These are phyloP conservation scores for Acrodontium crateriforme DNA, from an alignment of 2,329 filamentous ascomycete genomes.

Conservation along the genomic window DNA sequence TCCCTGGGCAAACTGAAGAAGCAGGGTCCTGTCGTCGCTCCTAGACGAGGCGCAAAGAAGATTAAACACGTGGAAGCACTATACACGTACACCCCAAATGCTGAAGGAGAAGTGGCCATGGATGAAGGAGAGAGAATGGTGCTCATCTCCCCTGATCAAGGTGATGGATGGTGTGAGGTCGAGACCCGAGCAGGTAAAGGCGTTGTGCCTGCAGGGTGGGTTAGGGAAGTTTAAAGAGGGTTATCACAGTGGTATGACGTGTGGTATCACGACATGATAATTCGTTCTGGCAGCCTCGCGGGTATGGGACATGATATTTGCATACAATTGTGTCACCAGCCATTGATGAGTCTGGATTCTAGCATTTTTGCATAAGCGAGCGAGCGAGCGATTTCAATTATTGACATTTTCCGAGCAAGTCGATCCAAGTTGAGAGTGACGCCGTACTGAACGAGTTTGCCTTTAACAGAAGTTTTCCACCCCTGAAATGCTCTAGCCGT, in stretches of 20 bases:
- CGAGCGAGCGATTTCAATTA: no score
- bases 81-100: slow-evolving; percentile 81
- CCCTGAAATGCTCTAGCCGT: no score
- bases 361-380: no score
- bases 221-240: slow-evolving; percentile 49
- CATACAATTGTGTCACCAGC: no score
- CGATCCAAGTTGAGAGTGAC: no score
- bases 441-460: no score
- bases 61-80: slow-evolving; percentile 83
- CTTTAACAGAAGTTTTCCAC: no score
- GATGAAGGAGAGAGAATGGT: slow-evolving; percentile 82
- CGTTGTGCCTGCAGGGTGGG: slow-evolving; percentile 89
- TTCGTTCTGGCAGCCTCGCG: background rate
- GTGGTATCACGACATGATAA: background rate
- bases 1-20: slow-evolving; percentile 46
- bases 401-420: no score
- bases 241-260: background rate
- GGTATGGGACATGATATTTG: no score
- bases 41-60: slow-evolving; percentile 53
- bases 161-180: slow-evolving; percentile 94
- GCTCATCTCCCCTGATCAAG: slow-evolving; percentile 70
- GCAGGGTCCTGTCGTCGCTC: slow-evolving; percentile 83
- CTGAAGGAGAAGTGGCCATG: slow-evolving; percentile 82
- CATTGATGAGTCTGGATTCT: no score
- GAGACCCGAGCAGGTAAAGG: slow-evolving; percentile 65